A percentile compares a stretch with the other conserved stretches of the same genome.
Conservation (phyloP, 345 rosid genomes). For the Corymbia maculata region DNA sequence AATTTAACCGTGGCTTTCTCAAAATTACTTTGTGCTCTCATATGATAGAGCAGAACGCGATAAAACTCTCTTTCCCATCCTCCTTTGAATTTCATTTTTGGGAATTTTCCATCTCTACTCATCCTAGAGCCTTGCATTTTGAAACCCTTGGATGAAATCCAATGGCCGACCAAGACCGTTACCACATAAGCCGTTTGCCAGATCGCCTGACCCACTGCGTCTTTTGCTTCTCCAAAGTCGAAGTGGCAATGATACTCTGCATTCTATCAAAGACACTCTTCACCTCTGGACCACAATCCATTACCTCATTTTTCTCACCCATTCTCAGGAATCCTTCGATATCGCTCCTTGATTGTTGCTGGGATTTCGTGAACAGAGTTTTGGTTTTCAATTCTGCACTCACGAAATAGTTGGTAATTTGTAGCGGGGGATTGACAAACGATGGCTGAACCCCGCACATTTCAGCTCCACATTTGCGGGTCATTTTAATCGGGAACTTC, state of each 20-base stretch:
- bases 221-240: not conserved
- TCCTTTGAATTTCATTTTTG: not conserved
- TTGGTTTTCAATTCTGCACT: not conserved
- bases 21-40: not conserved
- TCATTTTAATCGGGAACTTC: not conserved
- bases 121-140: not conserved
- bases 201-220: not conserved
- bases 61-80: not conserved
- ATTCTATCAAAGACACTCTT: not conserved
- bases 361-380: not conserved
- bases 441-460: not conserved
- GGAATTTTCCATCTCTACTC: not conserved
- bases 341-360: not conserved
- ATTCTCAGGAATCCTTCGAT: not conserved
- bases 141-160: not conserved
- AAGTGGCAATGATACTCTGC: not conserved
- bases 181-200: not conserved
- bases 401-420: not conserved
- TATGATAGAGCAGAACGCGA: not conserved
- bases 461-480: not conserved
- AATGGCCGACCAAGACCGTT: not conserved
- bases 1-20: not conserved
- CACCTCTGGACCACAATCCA: not conserved
- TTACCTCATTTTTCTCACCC: not conserved
- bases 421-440: not conserved